A percentile compares a stretch with the other conserved stretches of the same genome.
These are phyloP conservation scores for Helichrysum umbraculigerum DNA, from an alignment of 129 eudicot species.

Conservation along the genomic window DNA sequence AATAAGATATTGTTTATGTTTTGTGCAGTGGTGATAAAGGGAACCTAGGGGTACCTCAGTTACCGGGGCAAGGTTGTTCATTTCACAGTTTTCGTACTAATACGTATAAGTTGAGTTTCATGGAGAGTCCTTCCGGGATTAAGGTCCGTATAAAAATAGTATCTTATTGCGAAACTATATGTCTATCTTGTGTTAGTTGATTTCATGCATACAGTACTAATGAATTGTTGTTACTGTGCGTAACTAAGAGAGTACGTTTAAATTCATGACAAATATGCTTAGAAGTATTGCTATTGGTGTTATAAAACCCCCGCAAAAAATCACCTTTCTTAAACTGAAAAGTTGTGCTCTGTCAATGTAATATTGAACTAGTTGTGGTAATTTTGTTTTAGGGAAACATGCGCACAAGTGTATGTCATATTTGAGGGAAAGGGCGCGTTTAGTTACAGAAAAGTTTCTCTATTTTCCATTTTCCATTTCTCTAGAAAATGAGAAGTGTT, in stretches of 20 bases:
- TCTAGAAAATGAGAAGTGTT: too few species aligned
- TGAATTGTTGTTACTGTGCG: background rate
- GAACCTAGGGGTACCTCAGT: conserved; percentile 92
- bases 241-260: background rate
- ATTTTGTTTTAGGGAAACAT: background rate
- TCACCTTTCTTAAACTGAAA: background rate
- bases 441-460: too few species aligned
- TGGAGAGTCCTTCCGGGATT: conserved; percentile 99
- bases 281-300: background rate
- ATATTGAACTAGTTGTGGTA: background rate
- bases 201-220: background rate
- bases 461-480: too few species aligned
- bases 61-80: conserved; percentile 98
- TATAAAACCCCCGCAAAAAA: background rate
- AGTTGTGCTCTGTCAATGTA: background rate
- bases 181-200: conserved; percentile 11
- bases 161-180: background rate
- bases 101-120: conserved; percentile 90
- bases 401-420: background rate
- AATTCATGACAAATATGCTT: conserved; percentile 14
- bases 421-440: conserved; percentile 19
- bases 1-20: conserved; percentile 2
- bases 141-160: conserved; percentile 49
- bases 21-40: conserved; percentile 76
- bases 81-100: conserved; percentile 94